Base-by-base conservation (phyloP, 371 early-diverging fungal genomes). In the Mucor mucedo region DNA sequence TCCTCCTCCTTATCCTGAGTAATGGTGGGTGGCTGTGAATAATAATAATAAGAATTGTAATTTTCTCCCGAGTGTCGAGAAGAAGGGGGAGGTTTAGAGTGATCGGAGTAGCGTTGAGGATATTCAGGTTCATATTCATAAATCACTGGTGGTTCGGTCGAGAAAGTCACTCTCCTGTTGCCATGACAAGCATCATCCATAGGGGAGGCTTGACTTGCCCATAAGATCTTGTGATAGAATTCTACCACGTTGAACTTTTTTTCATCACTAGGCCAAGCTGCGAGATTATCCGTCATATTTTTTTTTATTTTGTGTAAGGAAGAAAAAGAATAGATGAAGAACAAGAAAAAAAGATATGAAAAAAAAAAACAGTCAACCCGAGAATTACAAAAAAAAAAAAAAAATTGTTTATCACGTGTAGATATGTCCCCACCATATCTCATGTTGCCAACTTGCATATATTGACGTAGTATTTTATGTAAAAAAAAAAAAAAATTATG, bases 111-210 rank as follows among this genome's bases (percentile, higher is more conserved):
- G n/a, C 27, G 21, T 21, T 21, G 21, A 44, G 16, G 54, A 32
- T 54, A 47, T 42, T 66, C 67, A 7, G 67, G 50, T 52, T 66
- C 67, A 27, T 66, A 66, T 56, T 66, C 67, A 39, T 61, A 38
- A 29, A 66, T 27, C 3, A 41, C 44, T 35, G 67, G 67, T 28
- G 67, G 67, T 2, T 61, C 45, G 28, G 16, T 16, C 11, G 67
- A 66, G 45, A 66, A 66, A 6, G 55, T 44, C 7, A 66, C 67
- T 21, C 21, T 21, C 55, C 52, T 56, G 27, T 52, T 48, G 21
- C 47, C 47, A 21, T 21, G 21, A 21, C 21, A 21, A 21, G 21
- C 21, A 0, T 21, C 21, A 21, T 21, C 21, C 0, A 21, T 21
- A 21, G 21, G 21, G 21, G 21, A 21, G 21, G 21, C 1, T 16